phyloP scores from a whole-genome alignment of 768 basidiomycete species.

The Boletus eberwhitei region DNA sequence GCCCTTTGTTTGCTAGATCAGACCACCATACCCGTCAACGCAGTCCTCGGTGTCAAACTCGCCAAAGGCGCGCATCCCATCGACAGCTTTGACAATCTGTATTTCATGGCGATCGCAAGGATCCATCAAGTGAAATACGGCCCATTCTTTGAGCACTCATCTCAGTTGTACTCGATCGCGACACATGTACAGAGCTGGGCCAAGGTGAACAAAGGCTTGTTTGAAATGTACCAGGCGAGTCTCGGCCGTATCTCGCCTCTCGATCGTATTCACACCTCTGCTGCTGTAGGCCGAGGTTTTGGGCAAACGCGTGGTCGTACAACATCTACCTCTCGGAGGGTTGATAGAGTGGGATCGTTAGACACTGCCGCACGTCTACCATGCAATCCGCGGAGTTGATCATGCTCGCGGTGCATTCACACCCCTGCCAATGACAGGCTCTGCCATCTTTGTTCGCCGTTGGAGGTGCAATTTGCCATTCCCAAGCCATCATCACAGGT shows the following conservation, averaged over 20 bases:
- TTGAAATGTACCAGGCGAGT: conserved; percentile 91
- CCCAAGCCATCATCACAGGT: conserved; percentile 7
- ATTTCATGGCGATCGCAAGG: conserved; percentile 74
- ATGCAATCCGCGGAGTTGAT: conserved; percentile 19
- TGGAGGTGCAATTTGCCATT: conserved; percentile 3
- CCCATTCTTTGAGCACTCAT: conserved; percentile 91
- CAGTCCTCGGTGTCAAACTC: conserved; percentile 56
- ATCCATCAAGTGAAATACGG: conserved; percentile 80
- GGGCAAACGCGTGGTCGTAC: conserved; percentile 93
- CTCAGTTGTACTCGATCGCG: conserved; percentile 84
- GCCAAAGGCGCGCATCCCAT: conserved; percentile 18
- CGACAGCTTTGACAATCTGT: conserved; percentile 57
- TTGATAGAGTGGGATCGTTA: conserved; percentile 62
- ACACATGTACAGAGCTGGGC: conserved; percentile 85
- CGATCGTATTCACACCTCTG: conserved; percentile 3
- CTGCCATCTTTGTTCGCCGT: neutral
- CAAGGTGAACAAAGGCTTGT: conserved; percentile 85
- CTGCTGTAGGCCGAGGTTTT: conserved; percentile 76
- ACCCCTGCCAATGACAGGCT: conserved; percentile 11
- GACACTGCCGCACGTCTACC: conserved; percentile 1
- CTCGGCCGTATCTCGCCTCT: neutral
- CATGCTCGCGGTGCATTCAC: conserved; percentile 8
- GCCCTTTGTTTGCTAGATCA: conserved; percentile 45
- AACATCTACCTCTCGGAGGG: conserved; percentile 87
- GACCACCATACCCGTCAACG: conserved; percentile 57